Percentiles rank a stretch among this genome's conserved stretches.
phyloP scores from a whole-genome alignment of 768 basidiomycete genomes.

The Termitomyces sp. region DNA sequence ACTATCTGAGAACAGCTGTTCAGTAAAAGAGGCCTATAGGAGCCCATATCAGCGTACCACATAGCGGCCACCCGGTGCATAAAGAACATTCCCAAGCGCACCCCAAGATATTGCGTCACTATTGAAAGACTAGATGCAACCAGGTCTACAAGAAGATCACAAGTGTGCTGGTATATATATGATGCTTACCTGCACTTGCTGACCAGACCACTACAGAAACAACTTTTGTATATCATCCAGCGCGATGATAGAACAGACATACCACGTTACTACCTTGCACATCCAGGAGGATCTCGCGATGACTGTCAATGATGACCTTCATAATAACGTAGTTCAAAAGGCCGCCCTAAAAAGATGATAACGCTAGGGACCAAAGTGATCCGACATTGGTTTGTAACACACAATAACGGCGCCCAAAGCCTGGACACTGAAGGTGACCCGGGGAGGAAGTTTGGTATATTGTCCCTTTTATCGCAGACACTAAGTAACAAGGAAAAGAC shows the following conservation, averaged over 20 bases:
- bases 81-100: slow-evolving; percentile 42
- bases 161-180: neutral
- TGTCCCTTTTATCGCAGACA: slow-evolving; percentile 19
- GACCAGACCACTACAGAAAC: slow-evolving; percentile 37
- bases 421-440: slow-evolving; percentile 52
- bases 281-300: neutral
- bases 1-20: slow-evolving; percentile 28
- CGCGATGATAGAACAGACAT: neutral
- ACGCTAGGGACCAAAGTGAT: neutral
- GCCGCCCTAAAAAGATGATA: slow-evolving; percentile 27
- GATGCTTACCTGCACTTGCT: slow-evolving; percentile 26
- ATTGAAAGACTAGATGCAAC: slow-evolving; percentile 36
- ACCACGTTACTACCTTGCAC: slow-evolving; percentile 16
- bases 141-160: neutral
- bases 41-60: slow-evolving; percentile 19
- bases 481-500: neutral
- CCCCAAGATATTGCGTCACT: slow-evolving; percentile 51
- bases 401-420: slow-evolving; percentile 47
- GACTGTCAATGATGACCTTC: slow-evolving; percentile 27
- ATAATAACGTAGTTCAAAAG: slow-evolving; percentile 47
- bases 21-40: neutral
- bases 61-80: slow-evolving; percentile 37
- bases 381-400: neutral
- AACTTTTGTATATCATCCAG: too few species aligned
- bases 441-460: slow-evolving; percentile 52